phyloP scores from a whole-genome alignment of 2,329 filamentous ascomycete genomes.

The Apiospora phragmitis region DNA sequence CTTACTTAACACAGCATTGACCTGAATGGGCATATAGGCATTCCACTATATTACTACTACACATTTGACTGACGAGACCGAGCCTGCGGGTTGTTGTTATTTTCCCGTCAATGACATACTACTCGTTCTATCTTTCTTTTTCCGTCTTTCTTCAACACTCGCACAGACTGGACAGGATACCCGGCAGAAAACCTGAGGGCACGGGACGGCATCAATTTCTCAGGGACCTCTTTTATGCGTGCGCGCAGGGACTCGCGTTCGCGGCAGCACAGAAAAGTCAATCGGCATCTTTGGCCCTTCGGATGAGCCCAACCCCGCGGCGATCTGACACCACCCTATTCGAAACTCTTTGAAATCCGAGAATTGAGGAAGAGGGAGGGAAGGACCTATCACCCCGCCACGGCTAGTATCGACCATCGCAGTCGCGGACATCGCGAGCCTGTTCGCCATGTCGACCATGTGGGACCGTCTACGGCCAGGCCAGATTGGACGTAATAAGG shows the following conservation, averaged over 20 bases:
- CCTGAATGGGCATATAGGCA: too few relatives aligned
- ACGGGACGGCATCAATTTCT: neutral
- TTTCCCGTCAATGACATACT: conserved; percentile 1
- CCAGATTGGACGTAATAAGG: neutral
- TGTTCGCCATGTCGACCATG: conserved; percentile 27
- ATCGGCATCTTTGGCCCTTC: neutral
- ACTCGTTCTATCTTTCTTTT: neutral
- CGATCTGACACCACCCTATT: conserved; percentile 15
- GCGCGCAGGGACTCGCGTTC: neutral
- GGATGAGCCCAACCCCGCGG: conserved; percentile 13
- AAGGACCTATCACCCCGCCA: neutral
- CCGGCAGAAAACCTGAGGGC: neutral
- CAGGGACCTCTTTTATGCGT: conserved; percentile 1
- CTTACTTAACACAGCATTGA: too few relatives aligned
- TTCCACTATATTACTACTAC: neutral
- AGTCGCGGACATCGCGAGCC: neutral
- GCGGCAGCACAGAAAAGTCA: neutral
- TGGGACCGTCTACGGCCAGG: conserved; percentile 36
- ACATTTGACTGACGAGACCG: neutral
- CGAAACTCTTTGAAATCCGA: neutral
- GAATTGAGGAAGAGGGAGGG: neutral
- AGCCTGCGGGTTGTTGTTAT: neutral
- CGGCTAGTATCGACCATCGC: neutral
- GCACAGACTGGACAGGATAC: neutral
- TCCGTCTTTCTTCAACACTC: neutral